A percentile compares a stretch with the other conserved stretches of the same genome.
Evolutionary conservation across 2,329 filamentous ascomycete species (phyloP).

Genomic region (Raffaelea deltoideospora): DNA sequence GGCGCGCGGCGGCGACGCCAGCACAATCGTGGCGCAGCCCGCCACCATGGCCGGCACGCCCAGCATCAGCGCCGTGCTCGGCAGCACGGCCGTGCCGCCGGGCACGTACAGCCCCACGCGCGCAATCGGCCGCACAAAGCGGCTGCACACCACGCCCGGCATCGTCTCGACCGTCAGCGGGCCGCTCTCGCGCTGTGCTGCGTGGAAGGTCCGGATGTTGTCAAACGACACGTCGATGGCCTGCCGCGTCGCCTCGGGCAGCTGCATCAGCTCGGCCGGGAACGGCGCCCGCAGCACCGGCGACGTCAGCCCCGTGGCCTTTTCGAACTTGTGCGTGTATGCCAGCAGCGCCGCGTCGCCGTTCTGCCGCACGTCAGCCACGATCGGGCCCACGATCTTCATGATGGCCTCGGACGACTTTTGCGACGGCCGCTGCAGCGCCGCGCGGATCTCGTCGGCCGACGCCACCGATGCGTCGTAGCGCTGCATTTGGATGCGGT

Average conservation of each 20-base stretch:
- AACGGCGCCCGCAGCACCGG: constrained; percentile 86
- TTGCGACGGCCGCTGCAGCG: constrained; percentile 78
- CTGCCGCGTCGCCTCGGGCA: constrained; percentile 67
- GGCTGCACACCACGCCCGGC: constrained; percentile 89
- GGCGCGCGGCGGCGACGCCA: constrained; percentile 78
- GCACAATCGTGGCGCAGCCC: constrained; percentile 85
- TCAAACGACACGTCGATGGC: constrained; percentile 92
- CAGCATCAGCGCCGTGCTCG: constrained; percentile 93
- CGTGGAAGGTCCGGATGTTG: constrained; percentile 89
- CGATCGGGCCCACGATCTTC: constrained; percentile 79
- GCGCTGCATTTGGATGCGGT: constrained; percentile 68
- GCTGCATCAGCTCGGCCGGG: constrained; percentile 68
- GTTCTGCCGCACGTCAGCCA: constrained; percentile 67
- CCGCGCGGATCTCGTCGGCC: constrained; percentile 51
- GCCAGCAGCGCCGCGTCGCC: constrained; percentile 81
- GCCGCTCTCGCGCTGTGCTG: constrained; percentile 74
- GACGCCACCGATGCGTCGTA: constrained; percentile 54
- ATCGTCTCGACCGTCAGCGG: constrained; percentile 85
- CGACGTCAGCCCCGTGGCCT: constrained; percentile 77
- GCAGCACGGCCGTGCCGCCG: constrained; percentile 90
- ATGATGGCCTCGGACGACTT: constrained; percentile 90
- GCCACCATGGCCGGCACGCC: constrained; percentile 96
- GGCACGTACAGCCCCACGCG: constrained; percentile 93
- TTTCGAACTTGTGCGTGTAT: constrained; percentile 97
- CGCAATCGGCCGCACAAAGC: constrained; percentile 85